Conservation (phyloP, 768 basidiomycete genomes). For the Pisolithus tinctorius region DNA sequence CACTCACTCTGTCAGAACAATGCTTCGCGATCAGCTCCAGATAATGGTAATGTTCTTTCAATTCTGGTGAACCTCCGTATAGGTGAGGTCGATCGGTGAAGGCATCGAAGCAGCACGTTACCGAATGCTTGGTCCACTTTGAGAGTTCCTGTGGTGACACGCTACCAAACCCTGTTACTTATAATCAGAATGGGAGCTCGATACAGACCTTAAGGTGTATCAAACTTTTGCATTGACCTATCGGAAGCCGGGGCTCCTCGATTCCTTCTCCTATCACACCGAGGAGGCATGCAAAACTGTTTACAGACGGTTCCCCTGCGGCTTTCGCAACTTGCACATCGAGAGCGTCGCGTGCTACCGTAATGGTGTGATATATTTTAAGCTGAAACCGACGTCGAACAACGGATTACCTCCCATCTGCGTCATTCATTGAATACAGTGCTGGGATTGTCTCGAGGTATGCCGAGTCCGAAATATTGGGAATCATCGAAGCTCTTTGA, state of each 20-base stretch:
- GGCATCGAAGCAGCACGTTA: no score
- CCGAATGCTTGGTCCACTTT: no score
- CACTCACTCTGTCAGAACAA: conserved; percentile 55
- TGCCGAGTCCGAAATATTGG: conserved; percentile 18
- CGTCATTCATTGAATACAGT: conserved; percentile 34
- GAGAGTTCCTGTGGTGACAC: no score
- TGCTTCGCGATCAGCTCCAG: conserved; percentile 49
- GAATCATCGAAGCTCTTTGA: no score
- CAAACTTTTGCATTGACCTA: no score
- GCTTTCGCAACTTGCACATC: conserved; percentile 35
- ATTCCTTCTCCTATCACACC: conserved; percentile 38
- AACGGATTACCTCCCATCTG: conserved; percentile 2
- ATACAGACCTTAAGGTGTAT: no score
- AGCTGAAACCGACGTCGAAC: background rate
- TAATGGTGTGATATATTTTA: background rate
- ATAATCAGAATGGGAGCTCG: no score
- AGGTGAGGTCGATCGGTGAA: conserved; percentile 20
- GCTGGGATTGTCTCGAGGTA: conserved; percentile 44
- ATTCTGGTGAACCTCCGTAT: conserved; percentile 26
- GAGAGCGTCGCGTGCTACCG: conserved; percentile 27
- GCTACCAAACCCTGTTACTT: no score
- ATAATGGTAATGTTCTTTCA: conserved; percentile 32
- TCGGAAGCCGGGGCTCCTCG: conserved; percentile 11
- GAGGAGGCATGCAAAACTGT: conserved; percentile 41
- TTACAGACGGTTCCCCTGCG: conserved; percentile 33